Conservation (phyloP, 805 yeast species). For the Lipomyces kockii region DNA sequence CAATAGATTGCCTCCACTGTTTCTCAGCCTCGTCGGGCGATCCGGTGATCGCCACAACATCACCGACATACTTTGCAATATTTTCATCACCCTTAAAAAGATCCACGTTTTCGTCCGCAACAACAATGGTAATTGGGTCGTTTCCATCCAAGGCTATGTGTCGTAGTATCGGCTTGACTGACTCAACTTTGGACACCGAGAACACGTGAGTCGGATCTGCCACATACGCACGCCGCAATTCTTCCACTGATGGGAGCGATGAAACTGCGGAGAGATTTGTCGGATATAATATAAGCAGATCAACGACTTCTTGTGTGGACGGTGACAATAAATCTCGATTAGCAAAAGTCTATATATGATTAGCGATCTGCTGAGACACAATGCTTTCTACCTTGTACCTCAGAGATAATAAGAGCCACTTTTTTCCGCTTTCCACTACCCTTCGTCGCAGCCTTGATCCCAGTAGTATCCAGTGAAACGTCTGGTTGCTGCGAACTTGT, state of each 20-base stretch:
- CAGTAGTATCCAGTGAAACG: not conserved
- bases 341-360: conserved; percentile 1
- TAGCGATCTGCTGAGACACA: not conserved
- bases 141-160: conserved; percentile 27
- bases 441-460: not conserved
- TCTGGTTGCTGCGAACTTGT: not conserved
- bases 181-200: conserved; percentile 19
- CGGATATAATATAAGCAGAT: conserved; percentile 25
- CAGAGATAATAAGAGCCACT: conserved; percentile 25
- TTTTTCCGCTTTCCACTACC: not conserved
- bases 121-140: conserved; percentile 20
- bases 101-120: conserved; percentile 9
- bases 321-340: not conserved
- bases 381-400: conserved; percentile 11
- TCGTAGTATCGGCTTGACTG: conserved; percentile 30
- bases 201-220: conserved; percentile 26
- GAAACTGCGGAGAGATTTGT: conserved; percentile 3
- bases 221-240: conserved; percentile 19
- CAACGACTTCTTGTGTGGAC: conserved; percentile 21
- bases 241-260: conserved; percentile 15
- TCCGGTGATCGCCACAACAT: conserved; percentile 20
- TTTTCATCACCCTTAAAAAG: conserved; percentile 18
- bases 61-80: conserved; percentile 25
- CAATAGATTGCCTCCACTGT: conserved; percentile 10
- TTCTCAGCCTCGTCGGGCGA: conserved; percentile 4